Base-by-base conservation (phyloP, 129 eudicot species). In the Ambrosia trifida region DNA sequence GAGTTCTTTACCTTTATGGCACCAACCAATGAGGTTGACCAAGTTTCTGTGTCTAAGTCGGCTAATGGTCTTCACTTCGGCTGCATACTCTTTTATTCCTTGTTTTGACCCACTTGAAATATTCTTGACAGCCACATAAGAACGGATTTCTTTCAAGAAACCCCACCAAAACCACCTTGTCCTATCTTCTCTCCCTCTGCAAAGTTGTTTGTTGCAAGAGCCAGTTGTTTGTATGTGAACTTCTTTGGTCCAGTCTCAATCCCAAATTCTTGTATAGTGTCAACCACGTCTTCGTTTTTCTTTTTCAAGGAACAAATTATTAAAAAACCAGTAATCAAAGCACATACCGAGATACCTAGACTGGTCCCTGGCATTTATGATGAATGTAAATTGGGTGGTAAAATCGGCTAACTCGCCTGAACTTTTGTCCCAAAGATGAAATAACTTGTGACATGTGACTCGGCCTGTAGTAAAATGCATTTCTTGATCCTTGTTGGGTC, bases 11-110 rank as follows among this genome's bases (percentile, higher is more conserved):
- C 70, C 59, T 50, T 78, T 72, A 54, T 78, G 89, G 79, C 83
- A 84, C 86, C 89, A 81, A 45, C 88, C 88, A 16, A 84, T 66
- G 51, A 78, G 83, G 52, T 81, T 81, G 14, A 81, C 84, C 62
- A 84, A 61, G 58, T 84, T 84, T 58, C 79, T 66, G 45, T 84
- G 86, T 47, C 89, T 74, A 30, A 81, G 24, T 28, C 66, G 75
- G 74, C 83, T 80, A 59, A 84, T 79, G 38, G 75, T 83, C 79
- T 66, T 83, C 32, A 83, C 84, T 76, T 83, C 87, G 4, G 83
- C 68, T 50, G 69, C 73, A 52, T 84, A 84, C 51, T 81, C 83
- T 74, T 75, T 74, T 57, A 40, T 57, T 14, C 89, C 89, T 31
- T 84, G 85, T 17, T 70, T 73, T 9, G 88, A 80, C 45, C 68